Conservation (phyloP, 768 basidiomycete genomes). For the Mycena latifolia region DNA sequence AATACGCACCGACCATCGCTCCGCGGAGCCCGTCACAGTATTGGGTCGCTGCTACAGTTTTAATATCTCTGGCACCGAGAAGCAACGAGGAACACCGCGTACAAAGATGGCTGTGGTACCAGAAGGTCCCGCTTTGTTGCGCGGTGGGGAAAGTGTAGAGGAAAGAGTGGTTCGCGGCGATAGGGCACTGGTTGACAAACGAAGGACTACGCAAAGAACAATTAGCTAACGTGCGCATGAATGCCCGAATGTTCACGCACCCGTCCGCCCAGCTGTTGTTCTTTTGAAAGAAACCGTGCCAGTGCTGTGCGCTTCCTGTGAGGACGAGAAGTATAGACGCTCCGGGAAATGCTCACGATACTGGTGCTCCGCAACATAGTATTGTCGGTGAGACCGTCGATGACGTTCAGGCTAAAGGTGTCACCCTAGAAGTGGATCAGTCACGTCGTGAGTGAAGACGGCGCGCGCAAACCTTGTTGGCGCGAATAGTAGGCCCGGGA, state of each 20-base stretch:
- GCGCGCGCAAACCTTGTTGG: slow-evolving; percentile 43
- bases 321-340: no score
- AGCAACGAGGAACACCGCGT: neutral
- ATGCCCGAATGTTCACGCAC: no score
- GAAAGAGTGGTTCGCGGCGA: slow-evolving; percentile 43
- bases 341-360: slow-evolving; percentile 54
- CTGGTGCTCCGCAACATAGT: slow-evolving; percentile 53
- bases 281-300: slow-evolving; percentile 41
- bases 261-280: slow-evolving; percentile 44
- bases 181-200: slow-evolving; percentile 36
- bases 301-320: no score
- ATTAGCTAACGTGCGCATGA: neutral
- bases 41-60: slow-evolving; percentile 19
- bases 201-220: neutral
- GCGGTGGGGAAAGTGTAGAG: slow-evolving; percentile 40
- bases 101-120: slow-evolving; percentile 30
- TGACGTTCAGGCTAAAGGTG: slow-evolving; percentile 51
- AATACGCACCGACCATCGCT: slow-evolving; percentile 7
- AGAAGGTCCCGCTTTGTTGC: slow-evolving; percentile 17
- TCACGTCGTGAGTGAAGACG: neutral
- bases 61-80: neutral
- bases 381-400: slow-evolving; percentile 51
- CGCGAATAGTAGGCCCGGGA: slow-evolving; percentile 54
- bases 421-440: slow-evolving; percentile 38
- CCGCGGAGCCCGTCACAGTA: slow-evolving; percentile 15